Base-by-base conservation (phyloP, 768 basidiomycete genomes). In the Pilatotrama ljubarskyi region DNA sequence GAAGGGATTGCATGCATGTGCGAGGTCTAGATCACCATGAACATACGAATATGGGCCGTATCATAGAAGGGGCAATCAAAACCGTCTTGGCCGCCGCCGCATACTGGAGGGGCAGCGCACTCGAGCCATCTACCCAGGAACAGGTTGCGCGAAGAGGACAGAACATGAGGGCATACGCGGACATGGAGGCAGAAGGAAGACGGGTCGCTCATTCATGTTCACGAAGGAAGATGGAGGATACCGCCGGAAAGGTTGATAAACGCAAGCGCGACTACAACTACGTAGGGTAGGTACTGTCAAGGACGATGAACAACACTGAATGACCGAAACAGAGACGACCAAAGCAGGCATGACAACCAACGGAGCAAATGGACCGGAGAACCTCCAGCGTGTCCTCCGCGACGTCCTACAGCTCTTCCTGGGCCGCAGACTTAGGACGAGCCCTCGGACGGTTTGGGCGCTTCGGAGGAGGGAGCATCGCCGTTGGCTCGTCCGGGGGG, bases 401-500 rank as follows among this genome's bases (percentile, higher is more conserved):
- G 17, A 18, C 22, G 18, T 13, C 4, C 14, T 17, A 26, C 46
- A 20, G 8, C n/a, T 4, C 32, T 25, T 8, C 35, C 20, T 37
- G 32, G 37, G 37, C 38, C 25, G 24, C 25, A 40, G 22, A 14
- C 20, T 25, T 15, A 17, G 15, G 35, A 57, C 9, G 55, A 57
- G 25, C 55, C 55, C 13, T 62, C 64, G 18, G 64, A 61, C 25
- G 62, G 46, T 38, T 59, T 64, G 29, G 62, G 60, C 8, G 50
- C 60, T 11, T 64, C 61, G 2, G 65, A 59, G 7, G 65, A 43
- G 5, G 55, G 52, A n/a, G 65, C 64, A 22, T 73, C 73, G 44
- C 73, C 74, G 53, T 74, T 75, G 40, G 58, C 47, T 38, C 66
- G 63, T 24, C 51, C 63, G 20, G 62, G 64, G 2, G 51, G 64